phyloP scores from a whole-genome alignment of 208 protist species.

The Strigomonas culicis region DNA sequence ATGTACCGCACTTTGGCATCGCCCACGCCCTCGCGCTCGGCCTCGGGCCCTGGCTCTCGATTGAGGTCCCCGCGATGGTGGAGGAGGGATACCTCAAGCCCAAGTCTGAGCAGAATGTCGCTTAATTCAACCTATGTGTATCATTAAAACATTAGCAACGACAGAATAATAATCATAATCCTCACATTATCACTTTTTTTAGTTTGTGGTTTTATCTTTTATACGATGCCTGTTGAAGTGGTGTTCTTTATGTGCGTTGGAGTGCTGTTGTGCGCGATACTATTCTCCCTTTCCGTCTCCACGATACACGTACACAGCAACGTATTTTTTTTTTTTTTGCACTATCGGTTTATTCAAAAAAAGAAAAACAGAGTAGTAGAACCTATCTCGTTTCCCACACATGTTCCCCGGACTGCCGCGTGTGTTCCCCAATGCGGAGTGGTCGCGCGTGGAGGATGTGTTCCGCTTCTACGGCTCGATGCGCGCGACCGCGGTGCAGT shows the following conservation, averaged over 20 bases:
- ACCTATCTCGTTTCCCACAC: neutral
- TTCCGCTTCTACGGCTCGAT: constrained; percentile 21
- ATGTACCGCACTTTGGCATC: constrained; percentile 97
- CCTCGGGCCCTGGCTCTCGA: constrained; percentile 96
- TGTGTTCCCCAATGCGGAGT: constrained; percentile 42
- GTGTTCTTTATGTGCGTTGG: too few species aligned
- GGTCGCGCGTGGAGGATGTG: constrained; percentile 45
- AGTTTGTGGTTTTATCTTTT: too few species aligned
- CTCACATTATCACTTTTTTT: too few species aligned
- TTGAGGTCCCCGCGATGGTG: constrained; percentile 96
- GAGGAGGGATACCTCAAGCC: constrained; percentile 82
- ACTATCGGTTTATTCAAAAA: neutral
- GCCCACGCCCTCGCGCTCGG: constrained; percentile 96
- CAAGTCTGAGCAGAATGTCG: constrained; percentile 11
- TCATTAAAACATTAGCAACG: too few species aligned
- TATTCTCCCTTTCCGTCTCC: too few species aligned
- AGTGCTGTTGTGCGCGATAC: too few species aligned
- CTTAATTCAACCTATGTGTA: too few species aligned
- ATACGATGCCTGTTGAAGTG: too few species aligned
- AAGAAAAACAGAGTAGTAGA: neutral
- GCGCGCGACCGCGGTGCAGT: constrained; percentile 9
- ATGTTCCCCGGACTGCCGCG: constrained; percentile 61
- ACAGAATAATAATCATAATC: too few species aligned
- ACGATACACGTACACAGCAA: neutral
- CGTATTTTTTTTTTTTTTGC: neutral